Conservation (phyloP, 2,329 filamentous ascomycete genomes). For the Lasiodiplodia citricola region DNA sequence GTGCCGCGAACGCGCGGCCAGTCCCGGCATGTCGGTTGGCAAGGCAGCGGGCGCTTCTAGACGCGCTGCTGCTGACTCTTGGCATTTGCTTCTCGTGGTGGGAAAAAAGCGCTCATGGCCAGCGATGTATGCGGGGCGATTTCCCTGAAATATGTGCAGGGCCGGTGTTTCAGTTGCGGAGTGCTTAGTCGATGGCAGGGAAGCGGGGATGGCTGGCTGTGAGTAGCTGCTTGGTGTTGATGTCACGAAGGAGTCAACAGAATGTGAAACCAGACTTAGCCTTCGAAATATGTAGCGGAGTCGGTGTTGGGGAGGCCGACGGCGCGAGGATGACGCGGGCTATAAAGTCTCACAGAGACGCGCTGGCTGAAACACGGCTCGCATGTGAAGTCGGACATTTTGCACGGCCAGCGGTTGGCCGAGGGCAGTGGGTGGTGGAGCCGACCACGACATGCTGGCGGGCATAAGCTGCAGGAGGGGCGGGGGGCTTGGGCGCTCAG, state of each 20-base stretch:
- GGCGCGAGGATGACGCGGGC: slow-evolving; percentile 2
- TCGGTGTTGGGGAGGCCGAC: slow-evolving; percentile 13
- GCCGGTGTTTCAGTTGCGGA: slow-evolving; percentile 4
- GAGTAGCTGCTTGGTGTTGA: slow-evolving; percentile 3
- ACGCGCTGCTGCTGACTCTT: slow-evolving; percentile 12
- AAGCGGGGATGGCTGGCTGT: background rate
- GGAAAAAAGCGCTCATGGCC: background rate
- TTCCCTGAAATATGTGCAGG: background rate
- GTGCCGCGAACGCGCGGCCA: slow-evolving; percentile 5
- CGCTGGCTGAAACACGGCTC: slow-evolving; percentile 13
- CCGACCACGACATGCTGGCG: slow-evolving; percentile 2
- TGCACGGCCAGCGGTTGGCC: slow-evolving; percentile 12
- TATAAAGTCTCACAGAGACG: slow-evolving; percentile 22
- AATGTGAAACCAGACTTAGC: background rate
- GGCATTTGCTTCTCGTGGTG: background rate
- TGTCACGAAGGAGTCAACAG: background rate
- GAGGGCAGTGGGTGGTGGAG: slow-evolving; percentile 15
- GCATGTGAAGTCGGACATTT: slow-evolving; percentile 7
- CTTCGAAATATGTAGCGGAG: no score
- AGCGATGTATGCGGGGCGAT: background rate
- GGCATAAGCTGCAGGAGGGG: slow-evolving; percentile 3
- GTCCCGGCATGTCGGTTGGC: background rate
- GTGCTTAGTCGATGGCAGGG: background rate
- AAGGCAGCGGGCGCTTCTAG: background rate
- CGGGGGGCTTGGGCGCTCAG: background rate